A percentile compares a stretch with the other conserved stretches of the same genome.
Conservation (phyloP, 1,139 yeast genomes). For the Candida neerlandica region DNA sequence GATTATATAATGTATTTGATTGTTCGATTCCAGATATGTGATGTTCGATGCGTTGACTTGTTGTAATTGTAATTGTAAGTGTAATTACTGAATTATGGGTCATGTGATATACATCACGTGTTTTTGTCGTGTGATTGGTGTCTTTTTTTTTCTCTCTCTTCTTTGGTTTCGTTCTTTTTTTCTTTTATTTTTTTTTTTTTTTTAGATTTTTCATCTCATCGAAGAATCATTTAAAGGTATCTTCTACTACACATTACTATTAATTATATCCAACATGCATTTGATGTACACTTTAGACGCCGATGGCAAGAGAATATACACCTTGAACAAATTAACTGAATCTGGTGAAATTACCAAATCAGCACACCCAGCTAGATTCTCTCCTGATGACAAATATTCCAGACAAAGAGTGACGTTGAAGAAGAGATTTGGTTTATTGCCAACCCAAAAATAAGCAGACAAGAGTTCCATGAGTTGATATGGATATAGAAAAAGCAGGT, state of each 20-base stretch:
- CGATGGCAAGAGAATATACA: constrained; percentile 95
- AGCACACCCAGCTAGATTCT: constrained; percentile 99
- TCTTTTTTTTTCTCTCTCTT: not conserved
- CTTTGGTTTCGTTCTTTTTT: not conserved
- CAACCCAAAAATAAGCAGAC: constrained; percentile 64
- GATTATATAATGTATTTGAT: no score
- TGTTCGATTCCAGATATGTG: no score
- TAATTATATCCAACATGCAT: constrained; percentile 67
- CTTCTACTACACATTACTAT: not conserved
- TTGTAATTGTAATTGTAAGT: no score
- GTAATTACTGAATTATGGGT: not conserved
- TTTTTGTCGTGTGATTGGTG: not conserved
- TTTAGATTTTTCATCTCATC: constrained; percentile 1
- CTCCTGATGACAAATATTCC: constrained; percentile 99
- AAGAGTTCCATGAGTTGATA: not conserved
- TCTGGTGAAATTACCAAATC: constrained; percentile 95
- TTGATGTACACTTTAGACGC: constrained; percentile 95
- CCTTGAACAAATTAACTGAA: constrained; percentile 79
- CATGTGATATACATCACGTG: not conserved
- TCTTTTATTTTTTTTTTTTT: not conserved
- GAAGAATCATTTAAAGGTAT: not conserved
- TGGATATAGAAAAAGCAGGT: not conserved
- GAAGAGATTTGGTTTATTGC: constrained; percentile 89
- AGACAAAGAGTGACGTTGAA: constrained; percentile 98
- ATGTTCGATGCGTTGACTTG: no score